Evolutionary conservation across 345 rosid genomes (phyloP).

Genomic region (Litchi chinensis): DNA sequence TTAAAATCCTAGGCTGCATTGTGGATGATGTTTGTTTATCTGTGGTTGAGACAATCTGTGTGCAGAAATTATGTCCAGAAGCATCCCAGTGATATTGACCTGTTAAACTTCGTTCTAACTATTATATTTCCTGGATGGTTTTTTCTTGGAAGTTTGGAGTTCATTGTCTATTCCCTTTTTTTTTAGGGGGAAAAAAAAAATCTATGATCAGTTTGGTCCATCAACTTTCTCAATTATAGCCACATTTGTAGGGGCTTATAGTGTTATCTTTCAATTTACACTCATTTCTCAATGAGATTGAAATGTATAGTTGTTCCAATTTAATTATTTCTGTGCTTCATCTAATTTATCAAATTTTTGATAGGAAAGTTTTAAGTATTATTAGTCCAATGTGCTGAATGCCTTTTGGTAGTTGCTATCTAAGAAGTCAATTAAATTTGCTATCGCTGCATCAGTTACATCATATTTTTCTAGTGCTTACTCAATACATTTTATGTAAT

Average conservation of each 20-base stretch:
- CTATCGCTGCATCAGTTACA: background rate
- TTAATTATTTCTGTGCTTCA: background rate
- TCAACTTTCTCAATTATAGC: background rate
- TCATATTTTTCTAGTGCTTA: background rate
- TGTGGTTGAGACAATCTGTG: background rate
- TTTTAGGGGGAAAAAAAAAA: background rate
- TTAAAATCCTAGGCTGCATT: background rate
- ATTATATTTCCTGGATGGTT: background rate
- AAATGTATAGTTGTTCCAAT: background rate
- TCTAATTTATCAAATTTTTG: constrained; percentile 1
- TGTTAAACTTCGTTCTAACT: background rate
- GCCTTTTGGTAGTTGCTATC: constrained; percentile 10
- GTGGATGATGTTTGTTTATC: background rate
- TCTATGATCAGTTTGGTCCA: background rate
- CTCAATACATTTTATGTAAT: constrained; percentile 4
- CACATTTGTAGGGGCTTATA: background rate
- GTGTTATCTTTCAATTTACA: background rate
- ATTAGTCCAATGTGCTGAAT: background rate
- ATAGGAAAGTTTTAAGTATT: background rate
- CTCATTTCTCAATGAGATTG: background rate
- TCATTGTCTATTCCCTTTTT: background rate
- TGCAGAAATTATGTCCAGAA: background rate
- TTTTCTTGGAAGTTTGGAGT: background rate
- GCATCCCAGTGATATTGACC: background rate
- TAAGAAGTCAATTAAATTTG: constrained; percentile 2